Evolutionary conservation across 129 eudicot species (phyloP).

Genomic region (Helianthus annuus): HanXRQr2.0-SUNRISE NC_035448.2:158655597-158656096

Average conservation of each 20-base stretch:
- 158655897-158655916: constrained; percentile 68
- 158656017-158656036: too few species aligned
- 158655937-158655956: too few species aligned
- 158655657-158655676: constrained; percentile 58
- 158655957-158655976: too few species aligned
- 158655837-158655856: constrained; percentile 66
- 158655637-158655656: background rate
- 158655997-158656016: too few species aligned
- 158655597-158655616: background rate
- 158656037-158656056: too few species aligned
- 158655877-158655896: too few species aligned
- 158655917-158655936: constrained; percentile 91
- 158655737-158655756: constrained; percentile 93
- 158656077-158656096: too few species aligned
- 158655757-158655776: constrained; percentile 88
- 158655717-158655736: constrained; percentile 50
- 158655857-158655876: constrained; percentile 60
- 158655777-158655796: constrained; percentile 64
- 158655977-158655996: too few species aligned
- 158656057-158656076: too few species aligned
- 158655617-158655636: background rate
- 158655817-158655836: constrained; percentile 80
- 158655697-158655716: constrained; percentile 60
- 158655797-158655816: constrained; percentile 74
- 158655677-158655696: constrained; percentile 96